Conservation (phyloP, 106 monocot species). For the Hemerocallis citrina region DNA sequence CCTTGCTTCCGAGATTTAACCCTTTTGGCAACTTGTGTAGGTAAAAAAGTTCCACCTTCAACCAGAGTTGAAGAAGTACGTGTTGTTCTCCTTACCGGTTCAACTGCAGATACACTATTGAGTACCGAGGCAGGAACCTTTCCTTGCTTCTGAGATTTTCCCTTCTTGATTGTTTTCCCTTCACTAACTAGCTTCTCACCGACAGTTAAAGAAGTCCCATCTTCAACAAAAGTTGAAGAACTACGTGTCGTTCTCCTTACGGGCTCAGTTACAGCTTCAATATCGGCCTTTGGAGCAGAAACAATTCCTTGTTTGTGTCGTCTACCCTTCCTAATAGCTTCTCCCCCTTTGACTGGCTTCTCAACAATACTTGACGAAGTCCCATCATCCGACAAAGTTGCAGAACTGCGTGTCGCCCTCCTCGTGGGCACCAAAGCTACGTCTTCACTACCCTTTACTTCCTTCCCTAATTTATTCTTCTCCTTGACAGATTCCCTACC, state of each 20-base stretch:
- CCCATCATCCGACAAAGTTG: not conserved
- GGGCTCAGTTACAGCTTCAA: not conserved
- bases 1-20: not conserved
- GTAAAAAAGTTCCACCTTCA: not conserved
- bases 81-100: not conserved
- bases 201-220: not conserved
- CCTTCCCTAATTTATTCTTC: not conserved
- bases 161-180: not conserved
- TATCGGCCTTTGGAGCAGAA: not conserved
- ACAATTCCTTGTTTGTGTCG: not conserved
- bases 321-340: not conserved
- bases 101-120: not conserved
- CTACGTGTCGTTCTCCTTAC: slow-evolving; percentile 3
- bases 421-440: not conserved
- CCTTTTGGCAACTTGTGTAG: not conserved
- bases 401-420: slow-evolving; percentile 6
- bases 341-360: not conserved
- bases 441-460: not conserved
- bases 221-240: not conserved
- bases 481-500: not conserved
- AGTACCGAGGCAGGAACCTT: not conserved
- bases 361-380: not conserved
- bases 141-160: not conserved
- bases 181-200: not conserved
- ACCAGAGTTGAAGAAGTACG: not conserved